Percentiles rank a stretch among this genome's conserved stretches.
Evolutionary conservation across 1,284 basidiomycete species (phyloP).

Genomic region (Pyrrhoderma noxium): DNA sequence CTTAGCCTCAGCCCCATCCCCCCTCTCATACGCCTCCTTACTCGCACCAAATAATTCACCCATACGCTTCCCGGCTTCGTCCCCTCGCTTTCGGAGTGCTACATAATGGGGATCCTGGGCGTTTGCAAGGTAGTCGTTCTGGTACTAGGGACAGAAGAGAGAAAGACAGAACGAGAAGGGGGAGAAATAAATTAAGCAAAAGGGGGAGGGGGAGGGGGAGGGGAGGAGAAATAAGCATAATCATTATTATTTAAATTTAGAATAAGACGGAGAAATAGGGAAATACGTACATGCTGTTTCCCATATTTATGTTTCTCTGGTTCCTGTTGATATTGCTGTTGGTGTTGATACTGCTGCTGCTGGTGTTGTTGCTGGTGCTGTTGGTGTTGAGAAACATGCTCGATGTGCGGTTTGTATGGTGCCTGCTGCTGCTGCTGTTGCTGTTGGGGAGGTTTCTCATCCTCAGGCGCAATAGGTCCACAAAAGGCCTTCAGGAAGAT

Average conservation of each 20-base stretch:
- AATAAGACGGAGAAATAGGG: background rate
- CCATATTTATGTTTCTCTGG: conserved; percentile 14
- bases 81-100: conserved; percentile 64
- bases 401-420: conserved; percentile 16
- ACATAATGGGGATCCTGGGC: conserved; percentile 65
- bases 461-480: conserved; percentile 10
- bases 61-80: conserved; percentile 71
- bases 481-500: conserved; percentile 24
- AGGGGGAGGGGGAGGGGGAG: no score
- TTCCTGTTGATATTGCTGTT: conserved; percentile 7
- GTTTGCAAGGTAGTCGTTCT: conserved; percentile 62
- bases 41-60: conserved; percentile 57
- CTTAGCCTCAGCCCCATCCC: conserved; percentile 79
- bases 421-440: conserved; percentile 21
- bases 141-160: conserved; percentile 14
- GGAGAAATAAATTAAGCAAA: background rate
- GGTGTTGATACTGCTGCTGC: conserved; percentile 18
- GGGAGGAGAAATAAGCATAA: background rate
- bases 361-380: conserved; percentile 11
- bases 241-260: no score
- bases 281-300: conserved; percentile 9
- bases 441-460: conserved; percentile 17
- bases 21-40: conserved; percentile 58
- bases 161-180: background rate
- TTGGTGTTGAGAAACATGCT: conserved; percentile 13